Evolutionary conservation across 805 yeast genomes (phyloP).

Genomic region (Lipomyces spencermartinsiae): DNA sequence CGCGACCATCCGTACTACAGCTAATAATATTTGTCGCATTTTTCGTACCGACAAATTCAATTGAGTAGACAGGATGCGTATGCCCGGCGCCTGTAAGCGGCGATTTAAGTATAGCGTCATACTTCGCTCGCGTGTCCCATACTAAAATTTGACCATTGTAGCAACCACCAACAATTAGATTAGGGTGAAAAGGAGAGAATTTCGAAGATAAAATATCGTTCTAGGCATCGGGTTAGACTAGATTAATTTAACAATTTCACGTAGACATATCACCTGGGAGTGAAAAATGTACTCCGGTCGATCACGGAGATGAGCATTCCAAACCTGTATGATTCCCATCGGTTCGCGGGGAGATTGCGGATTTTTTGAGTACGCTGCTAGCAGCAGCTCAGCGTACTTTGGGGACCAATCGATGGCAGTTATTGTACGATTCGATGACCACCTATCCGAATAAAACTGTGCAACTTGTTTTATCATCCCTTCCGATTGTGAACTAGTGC

Average conservation of each 20-base stretch:
- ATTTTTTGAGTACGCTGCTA: conserved; percentile 44
- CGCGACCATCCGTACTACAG: conserved; percentile 50
- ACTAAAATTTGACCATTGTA: conserved; percentile 56
- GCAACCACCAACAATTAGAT: conserved; percentile 55
- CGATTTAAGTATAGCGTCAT: conserved; percentile 46
- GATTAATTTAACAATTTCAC: background rate
- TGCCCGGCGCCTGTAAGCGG: conserved; percentile 46
- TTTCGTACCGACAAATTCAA: conserved; percentile 44
- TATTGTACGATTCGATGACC: conserved; percentile 43
- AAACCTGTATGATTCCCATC: conserved; percentile 47
- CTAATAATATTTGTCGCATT: conserved; percentile 44
- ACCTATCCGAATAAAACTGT: conserved; percentile 37
- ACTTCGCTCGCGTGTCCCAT: conserved; percentile 55
- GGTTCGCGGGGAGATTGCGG: conserved; percentile 38
- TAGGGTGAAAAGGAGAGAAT: conserved; percentile 52
- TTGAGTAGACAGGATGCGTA: conserved; percentile 45
- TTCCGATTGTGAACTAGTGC: conserved; percentile 23
- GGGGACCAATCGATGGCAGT: conserved; percentile 49
- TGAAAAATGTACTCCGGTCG: conserved; percentile 53
- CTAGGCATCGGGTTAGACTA: conserved; percentile 1
- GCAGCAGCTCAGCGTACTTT: conserved; percentile 47
- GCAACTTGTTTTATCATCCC: conserved; percentile 33
- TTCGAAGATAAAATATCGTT: conserved; percentile 51
- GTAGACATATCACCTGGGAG: conserved; percentile 42
- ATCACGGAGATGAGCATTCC: conserved; percentile 46